Evolutionary conservation across 176 grass and related monocot genomes (phyloP).

Genomic region (Miscanthus lutarioriparius): DNA sequence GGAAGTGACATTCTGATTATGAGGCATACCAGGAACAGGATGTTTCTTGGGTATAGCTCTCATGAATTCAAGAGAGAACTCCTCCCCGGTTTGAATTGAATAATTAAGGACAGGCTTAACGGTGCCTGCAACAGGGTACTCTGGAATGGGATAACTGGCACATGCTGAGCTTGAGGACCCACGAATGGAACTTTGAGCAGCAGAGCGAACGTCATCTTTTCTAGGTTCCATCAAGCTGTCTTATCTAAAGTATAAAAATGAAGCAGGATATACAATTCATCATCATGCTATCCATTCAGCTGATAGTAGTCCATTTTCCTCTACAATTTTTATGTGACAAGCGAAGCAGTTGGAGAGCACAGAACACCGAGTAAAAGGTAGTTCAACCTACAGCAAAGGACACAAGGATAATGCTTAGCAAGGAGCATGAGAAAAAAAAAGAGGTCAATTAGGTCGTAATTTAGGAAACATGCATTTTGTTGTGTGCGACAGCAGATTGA

Average conservation of each 20-base stretch:
- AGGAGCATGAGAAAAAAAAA: not conserved
- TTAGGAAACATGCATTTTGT: not conserved
- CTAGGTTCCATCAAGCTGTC: conserved; percentile 51
- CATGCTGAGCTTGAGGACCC: conserved; percentile 39
- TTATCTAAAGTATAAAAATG: not conserved
- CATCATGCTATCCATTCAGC: not conserved
- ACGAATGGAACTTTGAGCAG: conserved; percentile 35
- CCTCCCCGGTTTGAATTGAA: conserved; percentile 97
- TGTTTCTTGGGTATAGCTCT: conserved; percentile 70
- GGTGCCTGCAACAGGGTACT: conserved; percentile 34
- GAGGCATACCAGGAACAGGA: conserved; percentile 40
- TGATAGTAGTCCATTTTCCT: conserved; percentile 9
- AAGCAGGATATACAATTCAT: conserved; percentile 3
- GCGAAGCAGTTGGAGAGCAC: not conserved
- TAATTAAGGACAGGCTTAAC: conserved; percentile 83
- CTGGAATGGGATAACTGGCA: conserved; percentile 39
- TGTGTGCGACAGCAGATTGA: not conserved
- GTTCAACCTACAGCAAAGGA: conserved; percentile 30
- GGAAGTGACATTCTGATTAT: conserved; percentile 48
- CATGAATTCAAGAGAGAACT: conserved; percentile 97
- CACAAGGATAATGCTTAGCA: conserved; percentile 11
- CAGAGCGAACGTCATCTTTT: conserved; percentile 42
- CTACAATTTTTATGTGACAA: not conserved
- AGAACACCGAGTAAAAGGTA: not conserved
- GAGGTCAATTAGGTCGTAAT: not conserved